Conservation (phyloP, 306 rosid species). For the Hylodesmum podocarpum region DNA sequence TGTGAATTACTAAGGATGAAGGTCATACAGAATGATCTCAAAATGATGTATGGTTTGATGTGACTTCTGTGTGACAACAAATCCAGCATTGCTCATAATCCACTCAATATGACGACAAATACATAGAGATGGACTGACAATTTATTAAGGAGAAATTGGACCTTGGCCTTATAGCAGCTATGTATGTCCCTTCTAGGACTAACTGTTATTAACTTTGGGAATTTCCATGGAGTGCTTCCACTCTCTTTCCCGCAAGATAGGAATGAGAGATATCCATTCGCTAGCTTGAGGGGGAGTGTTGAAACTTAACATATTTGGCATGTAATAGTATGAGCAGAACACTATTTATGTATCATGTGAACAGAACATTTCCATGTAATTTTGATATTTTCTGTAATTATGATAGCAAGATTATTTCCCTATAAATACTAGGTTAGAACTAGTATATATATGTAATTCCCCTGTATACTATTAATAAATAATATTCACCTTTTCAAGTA, state of each 20-base stretch:
- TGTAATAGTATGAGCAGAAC: no score
- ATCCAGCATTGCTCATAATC: not conserved
- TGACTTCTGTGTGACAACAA: not conserved
- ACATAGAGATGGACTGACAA: not conserved
- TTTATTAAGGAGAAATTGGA: not conserved
- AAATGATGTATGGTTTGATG: not conserved
- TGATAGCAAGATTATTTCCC: not conserved
- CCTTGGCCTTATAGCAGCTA: not conserved
- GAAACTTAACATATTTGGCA: no score
- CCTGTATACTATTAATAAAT: not conserved
- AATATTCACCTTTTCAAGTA: no score
- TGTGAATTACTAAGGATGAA: not conserved
- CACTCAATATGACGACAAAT: not conserved
- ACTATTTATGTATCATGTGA: not conserved
- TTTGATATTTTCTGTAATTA: not conserved
- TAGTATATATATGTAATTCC: not conserved
- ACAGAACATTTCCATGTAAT: not conserved
- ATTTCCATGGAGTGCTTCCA: not conserved
- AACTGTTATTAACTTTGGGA: not conserved
- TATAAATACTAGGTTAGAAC: not conserved
- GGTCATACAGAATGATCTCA: not conserved
- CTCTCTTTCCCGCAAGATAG: no score
- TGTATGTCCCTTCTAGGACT: not conserved
- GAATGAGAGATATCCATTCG: no score
- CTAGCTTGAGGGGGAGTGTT: no score